Base-by-base conservation (phyloP, 495 filamentous ascomycete genomes). In the Chlorociboria aeruginascens region DNA sequence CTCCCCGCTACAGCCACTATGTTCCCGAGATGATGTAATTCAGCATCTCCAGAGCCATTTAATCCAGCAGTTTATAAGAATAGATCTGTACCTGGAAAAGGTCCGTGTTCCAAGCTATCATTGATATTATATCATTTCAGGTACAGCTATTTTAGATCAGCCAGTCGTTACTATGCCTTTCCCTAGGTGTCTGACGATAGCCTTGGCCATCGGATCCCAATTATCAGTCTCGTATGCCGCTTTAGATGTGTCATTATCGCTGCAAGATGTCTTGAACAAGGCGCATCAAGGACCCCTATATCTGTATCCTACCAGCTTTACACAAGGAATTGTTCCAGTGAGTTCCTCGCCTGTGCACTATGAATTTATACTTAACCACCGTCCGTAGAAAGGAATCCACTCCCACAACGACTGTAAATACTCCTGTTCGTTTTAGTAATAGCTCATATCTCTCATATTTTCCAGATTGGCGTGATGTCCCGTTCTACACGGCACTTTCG, bases 331-430 rank as follows among this genome's bases (percentile, higher is more conserved):
- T 52, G 28, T 58, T n/a, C 51, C 51, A 13, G 46, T 56, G 11
- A 49, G 41, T 52, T 13, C 40, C 8, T 10, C 20, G 1, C 20
- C 11, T 13, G 40, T 1, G 25, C 25, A n/a, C 10, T n/a, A 17
- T 7, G 3, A 46, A 33, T 12, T 17, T 7, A 3, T 32, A n/a
- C 25, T 38, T 32, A 31, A 28, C 6, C 7, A 8, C 16, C n/a
- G 20, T 12, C 32, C 34, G 6, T 49, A 57, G 54, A 58, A 54
- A 47, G 47, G 47, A 3, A 54, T 58, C 20, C 76, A 85, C 63
- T 90, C 85, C 0, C 88, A 95, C 63, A 95, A 95, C 57, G 88
- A 95, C 66, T 93, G 92, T 53, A 50, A 44, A 33, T 50, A n/a
- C 16, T 17, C 11, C 36, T n/a, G n/a, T 8, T 14, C 2, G 7